These are phyloP conservation scores for Termitomyces sp. DNA, from an alignment of 1,284 basidiomycete genomes.

Conservation along the genomic window DNA sequence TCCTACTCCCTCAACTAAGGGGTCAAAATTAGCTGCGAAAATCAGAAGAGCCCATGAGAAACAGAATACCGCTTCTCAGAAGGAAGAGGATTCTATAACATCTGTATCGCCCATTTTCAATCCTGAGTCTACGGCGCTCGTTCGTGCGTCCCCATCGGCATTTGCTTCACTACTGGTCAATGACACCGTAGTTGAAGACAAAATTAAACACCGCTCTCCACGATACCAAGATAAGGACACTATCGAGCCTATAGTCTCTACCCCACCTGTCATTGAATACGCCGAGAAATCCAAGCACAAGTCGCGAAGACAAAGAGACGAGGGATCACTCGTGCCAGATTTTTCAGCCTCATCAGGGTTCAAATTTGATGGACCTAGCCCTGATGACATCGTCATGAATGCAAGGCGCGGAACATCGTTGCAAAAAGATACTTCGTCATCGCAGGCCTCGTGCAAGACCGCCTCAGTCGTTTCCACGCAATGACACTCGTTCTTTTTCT, in stretches of 20 bases:
- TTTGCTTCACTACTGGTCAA: constrained; percentile 70
- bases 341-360: constrained; percentile 39
- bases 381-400: constrained; percentile 78
- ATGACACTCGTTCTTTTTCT: constrained; percentile 17
- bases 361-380: constrained; percentile 78
- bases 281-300: constrained; percentile 18
- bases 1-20: constrained; percentile 30
- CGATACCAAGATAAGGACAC: constrained; percentile 19
- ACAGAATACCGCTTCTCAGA: constrained; percentile 25
- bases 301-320: constrained; percentile 20
- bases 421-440: constrained; percentile 24
- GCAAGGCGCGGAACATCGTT: constrained; percentile 74
- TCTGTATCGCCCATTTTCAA: constrained; percentile 54
- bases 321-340: constrained; percentile 25
- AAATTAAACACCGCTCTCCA: constrained; percentile 28
- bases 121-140: constrained; percentile 35
- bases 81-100: constrained; percentile 33
- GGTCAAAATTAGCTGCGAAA: constrained; percentile 68
- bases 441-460: constrained; percentile 19
- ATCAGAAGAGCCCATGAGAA: constrained; percentile 49
- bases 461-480: constrained; percentile 7
- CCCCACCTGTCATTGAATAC: neutral
- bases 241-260: constrained; percentile 13
- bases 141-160: constrained; percentile 68
- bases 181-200: constrained; percentile 42